Conservation (phyloP, 148 eudicot species). For the Rhododendron kiyosumense region DNA sequence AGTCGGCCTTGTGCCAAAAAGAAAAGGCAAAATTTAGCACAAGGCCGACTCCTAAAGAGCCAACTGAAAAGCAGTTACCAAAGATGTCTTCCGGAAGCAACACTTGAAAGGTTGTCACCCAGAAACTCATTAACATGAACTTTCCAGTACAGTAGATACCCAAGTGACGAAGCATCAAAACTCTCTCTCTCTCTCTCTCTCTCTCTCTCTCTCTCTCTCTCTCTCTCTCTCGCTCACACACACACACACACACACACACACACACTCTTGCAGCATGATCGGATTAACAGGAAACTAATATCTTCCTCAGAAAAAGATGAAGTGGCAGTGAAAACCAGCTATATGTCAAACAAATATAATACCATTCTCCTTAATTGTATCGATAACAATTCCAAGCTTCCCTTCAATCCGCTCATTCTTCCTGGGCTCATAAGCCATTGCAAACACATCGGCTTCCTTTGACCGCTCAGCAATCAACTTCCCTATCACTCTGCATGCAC, state of each 20-base stretch:
- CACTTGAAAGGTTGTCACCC: not conserved
- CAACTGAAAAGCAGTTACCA: not conserved
- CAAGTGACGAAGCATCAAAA: not conserved
- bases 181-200: not conserved
- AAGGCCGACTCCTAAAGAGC: not conserved
- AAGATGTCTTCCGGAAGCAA: not conserved
- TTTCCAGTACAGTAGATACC: not conserved
- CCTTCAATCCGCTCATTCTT: slow-evolving; percentile 69
- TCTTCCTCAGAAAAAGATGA: not conserved
- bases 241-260: not conserved
- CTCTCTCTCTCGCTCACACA: no score
- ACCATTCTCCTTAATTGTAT: not conserved
- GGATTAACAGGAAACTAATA: not conserved
- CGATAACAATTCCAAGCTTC: not conserved
- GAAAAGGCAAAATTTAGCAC: no score
- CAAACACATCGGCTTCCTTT: slow-evolving; percentile 84
- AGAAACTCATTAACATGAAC: not conserved
- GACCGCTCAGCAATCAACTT: slow-evolving; percentile 76
- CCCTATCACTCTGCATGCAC: slow-evolving; percentile 58
- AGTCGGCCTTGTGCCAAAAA: no score
- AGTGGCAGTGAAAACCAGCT: not conserved
- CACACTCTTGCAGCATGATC: not conserved
- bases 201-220: no score
- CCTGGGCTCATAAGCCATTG: slow-evolving; percentile 63
- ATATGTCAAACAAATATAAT: not conserved